Evolutionary conservation across 805 yeast genomes (phyloP), one percentile per base, ranked within the genome.

Genomic region (Pichia nanzhaoensis): DNA sequence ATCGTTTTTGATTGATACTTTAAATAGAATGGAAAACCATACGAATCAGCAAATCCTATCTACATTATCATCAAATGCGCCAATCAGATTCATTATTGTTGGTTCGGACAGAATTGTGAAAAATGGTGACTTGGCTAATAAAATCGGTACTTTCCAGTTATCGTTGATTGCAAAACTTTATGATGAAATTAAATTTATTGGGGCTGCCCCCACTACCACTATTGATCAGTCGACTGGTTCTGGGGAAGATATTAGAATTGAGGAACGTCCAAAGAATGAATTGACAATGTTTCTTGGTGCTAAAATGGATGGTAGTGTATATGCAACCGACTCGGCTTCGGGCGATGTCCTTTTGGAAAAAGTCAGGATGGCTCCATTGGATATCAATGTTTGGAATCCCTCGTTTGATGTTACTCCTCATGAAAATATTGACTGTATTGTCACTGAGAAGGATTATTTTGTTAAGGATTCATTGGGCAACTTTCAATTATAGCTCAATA

Each of bases 121-220:
- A 24, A 91, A 91, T 60, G 99, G 99, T 42, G 99, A 91, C 59
- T 80, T 96, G 27, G 98, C 98, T 1, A 91, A 91, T 67, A 91
- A 91, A 67, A 91, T 91, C 42, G 99, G 99, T 19, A 93, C 98
- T 0, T 86, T 79, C 65, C 97, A 90, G 66, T 67, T 91, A 51
- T 84, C 97, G 0, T 70, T 82, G 12, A 67, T 88, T 47, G 82
- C 95, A 17, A 74, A 81, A 48, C 69, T 68, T 49, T 75, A 76
- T 42, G 74, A 74, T 45, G 81, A 77, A 6, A 79, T 90, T 55
- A 83, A 82, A 58, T 91, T 93, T 56, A 80, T 87, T 37, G 96
- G 93, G 9, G 98, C 96, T 24, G 98, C 97, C 1, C 98, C 98
- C 41, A 84, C 77, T 38, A 89, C 97, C 1, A 88, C 98, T 0